Percentiles rank a stretch among this genome's conserved stretches.
These are phyloP conservation scores for Alternaria infectoria DNA, from an alignment of 2,329 filamentous ascomycete species.

Conservation along the genomic window DNA sequence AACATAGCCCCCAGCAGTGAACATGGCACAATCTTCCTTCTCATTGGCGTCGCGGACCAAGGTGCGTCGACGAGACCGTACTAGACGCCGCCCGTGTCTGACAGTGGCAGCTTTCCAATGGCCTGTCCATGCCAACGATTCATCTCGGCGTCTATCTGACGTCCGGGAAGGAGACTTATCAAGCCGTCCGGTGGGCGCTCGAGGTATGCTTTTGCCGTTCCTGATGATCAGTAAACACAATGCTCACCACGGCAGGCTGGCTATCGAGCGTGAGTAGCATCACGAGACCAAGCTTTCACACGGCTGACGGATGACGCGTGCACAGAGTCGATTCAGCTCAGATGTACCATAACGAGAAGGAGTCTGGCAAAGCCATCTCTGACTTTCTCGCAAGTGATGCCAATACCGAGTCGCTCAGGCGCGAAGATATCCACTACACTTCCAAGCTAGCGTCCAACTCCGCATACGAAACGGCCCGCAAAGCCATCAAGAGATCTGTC, in stretches of 20 bases:
- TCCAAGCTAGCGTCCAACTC: constrained; percentile 75
- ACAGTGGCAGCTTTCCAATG: constrained; percentile 59
- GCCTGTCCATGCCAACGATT: constrained; percentile 70
- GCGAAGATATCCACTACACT: constrained; percentile 79
- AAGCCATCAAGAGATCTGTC: constrained; percentile 70
- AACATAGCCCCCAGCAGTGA: constrained; percentile 13
- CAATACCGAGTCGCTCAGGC: constrained; percentile 60
- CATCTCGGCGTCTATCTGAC: constrained; percentile 79
- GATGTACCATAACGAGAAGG: constrained; percentile 74
- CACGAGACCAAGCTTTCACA: constrained; percentile 17
- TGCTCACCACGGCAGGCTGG: constrained; percentile 48
- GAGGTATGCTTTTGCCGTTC: constrained; percentile 49
- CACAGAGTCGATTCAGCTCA: constrained; percentile 64
- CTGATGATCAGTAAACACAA: constrained; percentile 11
- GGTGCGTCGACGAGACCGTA: constrained; percentile 25
- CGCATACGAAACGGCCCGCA: constrained; percentile 70
- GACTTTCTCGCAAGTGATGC: constrained; percentile 59
- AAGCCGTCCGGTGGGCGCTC: constrained; percentile 65
- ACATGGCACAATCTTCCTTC: constrained; percentile 45
- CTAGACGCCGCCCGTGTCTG: constrained; percentile 16
- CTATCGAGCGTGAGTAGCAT: constrained; percentile 51
- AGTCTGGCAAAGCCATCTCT: constrained; percentile 70
- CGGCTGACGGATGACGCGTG: constrained; percentile 28
- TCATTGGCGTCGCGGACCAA: constrained; percentile 54
- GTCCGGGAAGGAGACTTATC: constrained; percentile 64